Percentiles rank a stretch among this genome's conserved stretches.
Conservation (phyloP, 495 filamentous ascomycete genomes). For the Daldinia childiae region DNA sequence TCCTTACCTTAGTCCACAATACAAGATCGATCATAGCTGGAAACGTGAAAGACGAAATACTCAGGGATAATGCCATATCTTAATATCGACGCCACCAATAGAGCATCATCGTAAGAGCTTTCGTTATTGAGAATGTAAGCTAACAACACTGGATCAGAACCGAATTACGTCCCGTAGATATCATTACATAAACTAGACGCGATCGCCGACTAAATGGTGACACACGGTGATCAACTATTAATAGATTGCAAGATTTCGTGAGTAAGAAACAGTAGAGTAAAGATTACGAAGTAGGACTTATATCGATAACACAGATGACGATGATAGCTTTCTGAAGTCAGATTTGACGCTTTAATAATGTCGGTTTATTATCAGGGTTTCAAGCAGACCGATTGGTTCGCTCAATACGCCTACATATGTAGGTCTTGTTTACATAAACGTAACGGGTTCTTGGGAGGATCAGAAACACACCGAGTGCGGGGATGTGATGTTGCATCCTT, state of each 20-base stretch:
- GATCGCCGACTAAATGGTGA: too few species aligned
- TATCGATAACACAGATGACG: neutral
- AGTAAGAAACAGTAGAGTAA: neutral
- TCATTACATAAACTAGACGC: neutral
- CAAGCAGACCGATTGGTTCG: neutral
- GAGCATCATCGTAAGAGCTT: neutral
- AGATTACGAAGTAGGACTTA: neutral
- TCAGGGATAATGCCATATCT: neutral
- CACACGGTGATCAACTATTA: neutral
- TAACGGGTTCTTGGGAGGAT: neutral
- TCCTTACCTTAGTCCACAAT: neutral
- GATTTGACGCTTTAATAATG: neutral
- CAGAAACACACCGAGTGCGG: slow-evolving; percentile 4
- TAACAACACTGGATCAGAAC: too few species aligned
- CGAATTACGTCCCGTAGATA: too few species aligned
- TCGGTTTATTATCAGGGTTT: neutral
- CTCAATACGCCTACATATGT: neutral
- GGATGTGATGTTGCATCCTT: neutral
- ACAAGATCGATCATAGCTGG: neutral
- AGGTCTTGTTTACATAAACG: neutral
- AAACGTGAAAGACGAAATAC: neutral
- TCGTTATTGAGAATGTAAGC: too few species aligned
- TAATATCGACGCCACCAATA: neutral
- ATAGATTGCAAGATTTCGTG: neutral
- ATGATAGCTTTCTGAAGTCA: neutral